Evolutionary conservation across 2,329 filamentous ascomycete species (phyloP).

Genomic region (Pseudogymnoascus sp.): DNA sequence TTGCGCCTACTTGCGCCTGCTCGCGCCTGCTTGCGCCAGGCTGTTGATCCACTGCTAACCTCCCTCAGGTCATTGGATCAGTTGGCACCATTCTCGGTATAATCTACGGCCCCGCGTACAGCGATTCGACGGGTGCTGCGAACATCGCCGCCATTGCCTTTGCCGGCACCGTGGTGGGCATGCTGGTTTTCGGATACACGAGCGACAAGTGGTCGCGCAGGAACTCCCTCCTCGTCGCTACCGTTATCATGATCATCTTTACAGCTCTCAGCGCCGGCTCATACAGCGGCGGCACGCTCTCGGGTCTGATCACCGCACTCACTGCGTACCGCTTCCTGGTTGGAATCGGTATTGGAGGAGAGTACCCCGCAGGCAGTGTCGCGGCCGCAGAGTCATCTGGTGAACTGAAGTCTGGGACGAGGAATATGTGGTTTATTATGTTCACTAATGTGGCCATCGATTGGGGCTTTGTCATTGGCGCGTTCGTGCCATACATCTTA

Average conservation of each 20-base stretch:
- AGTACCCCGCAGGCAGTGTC: slow-evolving; percentile 78
- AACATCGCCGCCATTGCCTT: slow-evolving; percentile 80
- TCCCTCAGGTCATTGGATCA: slow-evolving; percentile 66
- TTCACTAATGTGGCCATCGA: slow-evolving; percentile 89
- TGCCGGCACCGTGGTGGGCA: slow-evolving; percentile 75
- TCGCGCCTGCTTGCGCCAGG: background rate
- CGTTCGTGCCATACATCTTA: slow-evolving; percentile 65
- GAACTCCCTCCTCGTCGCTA: slow-evolving; percentile 72
- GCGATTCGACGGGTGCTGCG: slow-evolving; percentile 56
- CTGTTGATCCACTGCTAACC: background rate
- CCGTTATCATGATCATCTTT: slow-evolving; percentile 76
- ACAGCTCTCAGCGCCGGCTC: slow-evolving; percentile 70
- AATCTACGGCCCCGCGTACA: slow-evolving; percentile 65
- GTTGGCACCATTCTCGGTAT: slow-evolving; percentile 67
- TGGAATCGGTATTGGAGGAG: slow-evolving; percentile 71
- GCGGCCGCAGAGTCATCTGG: slow-evolving; percentile 77
- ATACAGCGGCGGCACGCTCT: slow-evolving; percentile 61
- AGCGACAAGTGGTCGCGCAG: slow-evolving; percentile 80
- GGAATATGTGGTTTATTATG: slow-evolving; percentile 87
- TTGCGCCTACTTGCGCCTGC: background rate
- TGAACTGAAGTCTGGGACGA: slow-evolving; percentile 68
- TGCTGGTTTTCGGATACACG: slow-evolving; percentile 71
- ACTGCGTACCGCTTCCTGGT: slow-evolving; percentile 80
- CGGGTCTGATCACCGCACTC: slow-evolving; percentile 69
- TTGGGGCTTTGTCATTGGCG: slow-evolving; percentile 71